Evolutionary conservation across 495 filamentous ascomycete genomes (phyloP), one percentile per base, ranked within the genome.

Genomic region (Choiromyces venosus): DNA sequence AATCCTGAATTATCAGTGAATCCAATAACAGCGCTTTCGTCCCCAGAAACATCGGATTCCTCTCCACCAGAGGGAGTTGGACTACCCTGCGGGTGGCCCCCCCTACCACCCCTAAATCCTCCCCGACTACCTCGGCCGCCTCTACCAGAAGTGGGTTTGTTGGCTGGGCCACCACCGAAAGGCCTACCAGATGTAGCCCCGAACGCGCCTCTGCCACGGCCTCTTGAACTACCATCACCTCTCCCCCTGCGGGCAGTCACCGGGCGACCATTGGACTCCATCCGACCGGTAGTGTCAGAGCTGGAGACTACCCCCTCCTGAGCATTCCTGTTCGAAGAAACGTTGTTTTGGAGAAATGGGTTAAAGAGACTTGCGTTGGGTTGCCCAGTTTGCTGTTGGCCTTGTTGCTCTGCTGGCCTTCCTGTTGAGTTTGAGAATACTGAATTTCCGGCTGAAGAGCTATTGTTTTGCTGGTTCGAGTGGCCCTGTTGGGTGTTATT

Each of bases 161-260:
- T 61, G 33, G 52, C 29, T 16, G 52, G 52, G 25, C 52, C 52
- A 61, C 52, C 25, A 29, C 52, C 25, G 25, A 61, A 61, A 61
- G 52, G 12, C 52, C 25, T 29, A 18, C 25, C 52, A 33, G 52
- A 61, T 33, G 52, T 29, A 29, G 52, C 10, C 25, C 52, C 52
- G 25, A 61, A 61, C 52, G 52, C 25, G 52, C 74, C 75, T 61
- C 69, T 69, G 35, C 75, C 69, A 19, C 75, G 75, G 39, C 74
- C 74, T 25, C 75, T 70, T 18, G 44, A 40, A 33, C 39, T 69
- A 40, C 67, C 69, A 74, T 74, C 75, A 69, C 65, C 75, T 37
- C 56, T 65, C 69, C 71, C 76, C 29, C 75, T 70, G 46, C 75
- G 74, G 25, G 52, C 25, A 61, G 52, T 6, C 52, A 25, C 52